Evolutionary conservation across 2,329 filamentous ascomycete genomes (phyloP), one percentile per base, ranked within the genome.

Genomic region (Seiridium unicorne): DNA sequence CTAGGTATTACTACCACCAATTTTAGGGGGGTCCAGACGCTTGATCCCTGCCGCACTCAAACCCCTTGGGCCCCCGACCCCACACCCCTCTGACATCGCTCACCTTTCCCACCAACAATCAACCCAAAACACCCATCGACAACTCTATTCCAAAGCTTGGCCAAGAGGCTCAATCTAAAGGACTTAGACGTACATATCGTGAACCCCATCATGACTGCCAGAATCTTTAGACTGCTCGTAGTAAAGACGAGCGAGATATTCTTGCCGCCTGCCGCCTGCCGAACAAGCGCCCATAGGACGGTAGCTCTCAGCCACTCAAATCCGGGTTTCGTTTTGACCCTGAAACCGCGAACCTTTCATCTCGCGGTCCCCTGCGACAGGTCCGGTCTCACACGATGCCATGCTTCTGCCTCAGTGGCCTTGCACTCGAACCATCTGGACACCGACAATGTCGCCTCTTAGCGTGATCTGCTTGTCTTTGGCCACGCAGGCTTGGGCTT

Each of bases 341-440:
- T 60, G 59, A 60, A 60, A 60, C 59, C 44, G 48, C 36, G 51
- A 57, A 11, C 35, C 34, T 31, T 18, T 55, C 36, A 49, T 54
- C 48, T 46, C 48, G 49, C 18, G 5, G 53, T 18, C 55, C 59
- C 59, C 55, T 60, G 59, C 55, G 59, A 60, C 59, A 40, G 40
- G 18, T 38, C 11, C 32, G 35, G 59, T 60, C 46, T 54, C 59
- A 60, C 42, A 57, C 54, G 44, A 54, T 48, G 44, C 48, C 34
- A 51, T 48, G 58, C 31, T 34, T 32, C 10, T 38, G 31, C 10
- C 6, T 36, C 3, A 5, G 9, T 38, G n/a, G 49, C 49, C n/a
- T n/a, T n/a, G 32, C 34, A 10, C 32, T 35, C 31, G n/a, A 9
- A 18, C 46, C 31, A 49, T 31, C 13, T 26, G 31, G 46, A 51